Conservation (phyloP, 345 rosid genomes). For the Melastoma malabathricum region DNA sequence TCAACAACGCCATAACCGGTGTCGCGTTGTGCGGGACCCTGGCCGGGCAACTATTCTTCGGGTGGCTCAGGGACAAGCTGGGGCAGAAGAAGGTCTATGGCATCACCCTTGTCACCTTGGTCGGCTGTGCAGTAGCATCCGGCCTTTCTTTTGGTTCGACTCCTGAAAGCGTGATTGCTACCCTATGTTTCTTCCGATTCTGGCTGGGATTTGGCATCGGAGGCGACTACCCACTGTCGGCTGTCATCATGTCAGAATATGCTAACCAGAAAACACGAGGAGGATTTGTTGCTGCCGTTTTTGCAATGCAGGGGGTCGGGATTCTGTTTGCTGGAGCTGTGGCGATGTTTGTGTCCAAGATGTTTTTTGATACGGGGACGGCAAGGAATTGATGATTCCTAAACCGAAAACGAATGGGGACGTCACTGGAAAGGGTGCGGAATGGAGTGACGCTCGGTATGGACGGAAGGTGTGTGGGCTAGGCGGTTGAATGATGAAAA, state of each 20-base stretch:
- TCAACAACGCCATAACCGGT: slow-evolving; percentile 33
- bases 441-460: too few species aligned
- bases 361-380: too few species aligned
- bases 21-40: slow-evolving; percentile 44
- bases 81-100: slow-evolving; percentile 76
- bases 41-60: slow-evolving; percentile 49
- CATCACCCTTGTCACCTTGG: slow-evolving; percentile 59
- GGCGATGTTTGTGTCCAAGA: slow-evolving; percentile 34
- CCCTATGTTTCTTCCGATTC: slow-evolving; percentile 71
- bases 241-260: slow-evolving; percentile 72
- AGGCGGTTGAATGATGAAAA: too few species aligned
- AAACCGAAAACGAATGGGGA: too few species aligned
- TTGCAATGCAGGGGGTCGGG: slow-evolving; percentile 68
- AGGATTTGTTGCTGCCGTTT: slow-evolving; percentile 60
- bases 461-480: too few species aligned
- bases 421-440: too few species aligned
- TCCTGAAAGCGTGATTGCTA: slow-evolving; percentile 25
- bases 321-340: slow-evolving; percentile 53
- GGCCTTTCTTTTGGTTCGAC: slow-evolving; percentile 55
- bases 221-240: slow-evolving; percentile 76
- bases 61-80: slow-evolving; percentile 72
- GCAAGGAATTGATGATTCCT: too few species aligned
- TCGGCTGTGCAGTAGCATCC: slow-evolving; percentile 53
- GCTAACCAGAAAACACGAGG: slow-evolving; percentile 59
- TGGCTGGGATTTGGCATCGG: slow-evolving; percentile 87